Evolutionary conservation across 2,329 filamentous ascomycete genomes (phyloP), one percentile per base, ranked within the genome.

Genomic region (Fusarium fracticaudum): DNA sequence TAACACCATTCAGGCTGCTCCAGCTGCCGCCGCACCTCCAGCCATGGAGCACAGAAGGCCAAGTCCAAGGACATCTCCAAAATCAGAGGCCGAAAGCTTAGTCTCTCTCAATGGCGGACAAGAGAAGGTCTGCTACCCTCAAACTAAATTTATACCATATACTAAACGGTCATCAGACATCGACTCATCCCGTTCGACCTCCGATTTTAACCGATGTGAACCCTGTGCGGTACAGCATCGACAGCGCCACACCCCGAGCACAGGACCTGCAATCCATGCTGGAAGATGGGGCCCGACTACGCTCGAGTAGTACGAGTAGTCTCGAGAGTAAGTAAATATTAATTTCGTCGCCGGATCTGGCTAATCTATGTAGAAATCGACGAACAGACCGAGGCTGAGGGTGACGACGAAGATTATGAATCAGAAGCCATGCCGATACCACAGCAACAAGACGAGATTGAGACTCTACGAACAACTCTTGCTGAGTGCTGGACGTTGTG

Each of bases 401-500:
- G 82, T 5, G 87, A 92, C 64, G 85, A 89, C 51, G 89, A 89
- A 57, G 85, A 87, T 38, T 82, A 85, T 24, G 83, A 85, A 10
- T 87, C 87, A 47, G 83, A 84, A 57, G 83, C 83, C 14, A 83
- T 83, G 38, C 82, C 80, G 22, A 79, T 81, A 41, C 82, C 80
- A 45, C 83, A 80, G 64, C 86, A 88, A n/a, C 86, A 90, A 63
- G 86, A 87, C 58, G 92, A 94, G 77, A 85, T 94, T 31, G 85
- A 84, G 33, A 92, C 92, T 13, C 85, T 98, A n/a, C 90, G 90
- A 71, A 90, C 90, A 37, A 94, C 95, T 6, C 86, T 98, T 22
- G 90, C 93, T 71, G 94, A 98, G 84, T 98, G 95, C 82, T 98
- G 95, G 95, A 97, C 92, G 1, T 85, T 98, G 20, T 98, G 95